phyloP scores from a whole-genome alignment of 805 yeast species.

The Candida yuanshanica region DNA sequence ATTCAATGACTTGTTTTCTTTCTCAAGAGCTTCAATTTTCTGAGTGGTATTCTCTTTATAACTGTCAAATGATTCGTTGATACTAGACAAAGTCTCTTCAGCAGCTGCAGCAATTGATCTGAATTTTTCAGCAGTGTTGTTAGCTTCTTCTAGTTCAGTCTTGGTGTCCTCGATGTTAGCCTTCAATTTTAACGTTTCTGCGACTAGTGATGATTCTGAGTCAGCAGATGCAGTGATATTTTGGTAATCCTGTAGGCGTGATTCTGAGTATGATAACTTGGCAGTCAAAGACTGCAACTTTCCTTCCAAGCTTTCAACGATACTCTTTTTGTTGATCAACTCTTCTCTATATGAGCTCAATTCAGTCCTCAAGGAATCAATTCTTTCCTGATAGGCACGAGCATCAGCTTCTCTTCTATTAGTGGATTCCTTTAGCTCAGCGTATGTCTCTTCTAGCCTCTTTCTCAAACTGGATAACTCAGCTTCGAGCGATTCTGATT shows the following conservation, averaged over 20 bases:
- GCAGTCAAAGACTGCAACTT: constrained; percentile 31
- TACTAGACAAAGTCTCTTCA: constrained; percentile 54
- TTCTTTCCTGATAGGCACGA: constrained; percentile 53
- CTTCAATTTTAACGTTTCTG: constrained; percentile 28
- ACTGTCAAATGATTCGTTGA: constrained; percentile 49
- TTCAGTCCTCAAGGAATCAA: constrained; percentile 47
- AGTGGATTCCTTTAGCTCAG: constrained; percentile 48
- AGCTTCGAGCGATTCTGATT: constrained; percentile 43
- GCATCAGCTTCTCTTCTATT: constrained; percentile 51
- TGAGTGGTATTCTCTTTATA: constrained; percentile 27
- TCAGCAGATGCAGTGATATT: constrained; percentile 21
- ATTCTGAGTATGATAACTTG: constrained; percentile 25
- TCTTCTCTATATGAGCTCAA: constrained; percentile 36
- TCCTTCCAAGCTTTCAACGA: constrained; percentile 33
- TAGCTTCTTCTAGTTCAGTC: constrained; percentile 51
- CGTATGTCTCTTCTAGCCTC: constrained; percentile 39
- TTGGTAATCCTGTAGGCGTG: constrained; percentile 26
- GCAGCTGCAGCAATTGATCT: constrained; percentile 59
- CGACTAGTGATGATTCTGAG: constrained; percentile 22
- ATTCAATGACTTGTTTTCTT: constrained; percentile 18
- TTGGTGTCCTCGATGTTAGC: constrained; percentile 42
- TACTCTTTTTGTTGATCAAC: constrained; percentile 34
- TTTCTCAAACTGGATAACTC: constrained; percentile 40
- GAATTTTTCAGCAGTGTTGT: constrained; percentile 54
- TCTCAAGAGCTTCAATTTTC: constrained; percentile 13